Evolutionary conservation across 2,329 filamentous ascomycete genomes (phyloP).

Genomic region (Clarireedia homoeocarpa): DNA sequence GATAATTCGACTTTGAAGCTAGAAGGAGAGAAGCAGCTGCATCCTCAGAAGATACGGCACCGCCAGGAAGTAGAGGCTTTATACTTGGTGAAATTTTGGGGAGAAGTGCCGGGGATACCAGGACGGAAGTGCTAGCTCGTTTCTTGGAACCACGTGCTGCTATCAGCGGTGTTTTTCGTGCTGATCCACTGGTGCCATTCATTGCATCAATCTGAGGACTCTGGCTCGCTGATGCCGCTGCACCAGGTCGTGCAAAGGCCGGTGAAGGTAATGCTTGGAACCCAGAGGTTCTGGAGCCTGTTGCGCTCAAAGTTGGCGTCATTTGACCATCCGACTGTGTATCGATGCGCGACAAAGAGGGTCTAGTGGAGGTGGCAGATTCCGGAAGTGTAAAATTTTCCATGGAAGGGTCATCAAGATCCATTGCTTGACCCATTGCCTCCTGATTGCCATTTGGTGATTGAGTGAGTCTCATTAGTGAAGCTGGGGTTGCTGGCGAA

Average conservation of each 20-base stretch:
- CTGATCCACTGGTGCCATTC: slow-evolving; percentile 37
- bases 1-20: slow-evolving; percentile 94
- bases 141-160: slow-evolving; percentile 57
- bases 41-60: slow-evolving; percentile 40
- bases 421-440: slow-evolving; percentile 37
- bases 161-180: slow-evolving; percentile 44
- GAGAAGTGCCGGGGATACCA: slow-evolving; percentile 78
- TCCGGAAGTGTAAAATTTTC: slow-evolving; percentile 69
- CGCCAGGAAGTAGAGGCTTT: slow-evolving; percentile 71
- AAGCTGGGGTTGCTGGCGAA: slow-evolving; percentile 76
- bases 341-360: slow-evolving; percentile 42
- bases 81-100: slow-evolving; percentile 92
- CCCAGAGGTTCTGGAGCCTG: slow-evolving; percentile 30
- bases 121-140: slow-evolving; percentile 61
- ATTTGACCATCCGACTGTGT: slow-evolving; percentile 42
- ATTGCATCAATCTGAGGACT: slow-evolving; percentile 47
- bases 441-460: slow-evolving; percentile 27
- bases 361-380: slow-evolving; percentile 45
- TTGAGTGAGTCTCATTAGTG: slow-evolving; percentile 66
- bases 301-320: slow-evolving; percentile 46
- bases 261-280: slow-evolving; percentile 39
- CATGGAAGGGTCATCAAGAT: slow-evolving; percentile 46
- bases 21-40: slow-evolving; percentile 65
- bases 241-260: slow-evolving; percentile 18
- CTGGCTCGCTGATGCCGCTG: slow-evolving; percentile 38